phyloP scores from a whole-genome alignment of 2,329 filamentous ascomycete species.

The Diplodia scrobiculata region DNA sequence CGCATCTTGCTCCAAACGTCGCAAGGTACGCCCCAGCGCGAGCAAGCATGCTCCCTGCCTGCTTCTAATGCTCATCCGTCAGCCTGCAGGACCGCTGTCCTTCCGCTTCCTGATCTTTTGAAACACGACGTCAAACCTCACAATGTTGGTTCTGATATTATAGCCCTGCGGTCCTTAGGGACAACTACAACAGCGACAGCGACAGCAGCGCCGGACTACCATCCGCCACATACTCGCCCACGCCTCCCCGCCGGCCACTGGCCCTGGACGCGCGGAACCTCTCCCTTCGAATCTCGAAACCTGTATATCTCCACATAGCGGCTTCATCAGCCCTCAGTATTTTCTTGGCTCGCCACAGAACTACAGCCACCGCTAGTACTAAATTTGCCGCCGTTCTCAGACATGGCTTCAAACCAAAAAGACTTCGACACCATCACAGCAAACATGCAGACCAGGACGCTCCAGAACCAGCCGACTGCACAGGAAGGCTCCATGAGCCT shows the following conservation, averaged over 20 bases:
- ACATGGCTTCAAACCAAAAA: slow-evolving; percentile 43
- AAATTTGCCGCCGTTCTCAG: slow-evolving; percentile 2
- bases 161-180: slow-evolving; percentile 44
- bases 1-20: slow-evolving; percentile 39
- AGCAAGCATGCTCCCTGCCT: slow-evolving; percentile 27
- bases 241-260: slow-evolving; percentile 10
- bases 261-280: not conserved
- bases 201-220: slow-evolving; percentile 23
- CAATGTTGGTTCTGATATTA: slow-evolving; percentile 44
- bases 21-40: slow-evolving; percentile 35
- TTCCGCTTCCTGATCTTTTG: slow-evolving; percentile 32
- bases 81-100: slow-evolving; percentile 32
- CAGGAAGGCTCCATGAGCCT: slow-evolving; percentile 28
- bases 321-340: not conserved
- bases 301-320: slow-evolving; percentile 3
- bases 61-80: slow-evolving; percentile 2
- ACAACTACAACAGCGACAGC: slow-evolving; percentile 32
- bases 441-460: slow-evolving; percentile 38
- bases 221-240: not conserved
- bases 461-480: slow-evolving; percentile 37
- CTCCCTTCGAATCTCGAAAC: not conserved
- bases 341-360: too few relatives aligned
- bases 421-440: slow-evolving; percentile 36
- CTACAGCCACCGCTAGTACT: not conserved
- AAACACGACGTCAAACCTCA: slow-evolving; percentile 38